phyloP scores from a whole-genome alignment of 495 filamentous ascomycete species.

The Penicillium lagena region DNA sequence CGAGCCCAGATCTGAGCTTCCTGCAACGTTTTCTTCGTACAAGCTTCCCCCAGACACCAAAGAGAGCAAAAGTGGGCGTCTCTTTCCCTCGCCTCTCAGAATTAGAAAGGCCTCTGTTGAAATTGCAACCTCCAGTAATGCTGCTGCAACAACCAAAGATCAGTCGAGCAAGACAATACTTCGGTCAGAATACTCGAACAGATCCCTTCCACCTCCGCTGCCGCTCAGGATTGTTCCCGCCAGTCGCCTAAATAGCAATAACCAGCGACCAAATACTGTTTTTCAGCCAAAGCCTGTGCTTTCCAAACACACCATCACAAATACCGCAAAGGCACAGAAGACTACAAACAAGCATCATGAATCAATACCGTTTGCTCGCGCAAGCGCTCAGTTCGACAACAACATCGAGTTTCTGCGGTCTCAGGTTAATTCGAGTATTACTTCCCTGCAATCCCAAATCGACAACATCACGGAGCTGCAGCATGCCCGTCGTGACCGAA shows the following conservation, averaged over 20 bases:
- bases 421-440: conserved; percentile 19
- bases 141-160: background rate
- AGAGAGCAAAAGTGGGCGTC: background rate
- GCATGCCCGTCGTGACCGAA: conserved; percentile 14
- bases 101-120: conserved; percentile 13
- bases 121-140: background rate
- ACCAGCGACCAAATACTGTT: background rate
- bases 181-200: background rate
- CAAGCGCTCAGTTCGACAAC: conserved; percentile 16
- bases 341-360: background rate
- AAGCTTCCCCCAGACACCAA: background rate
- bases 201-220: conserved; percentile 14
- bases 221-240: conserved; percentile 17
- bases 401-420: conserved; percentile 17
- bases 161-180: too few species aligned
- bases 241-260: background rate
- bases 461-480: conserved; percentile 19
- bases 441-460: conserved; percentile 14
- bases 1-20: background rate
- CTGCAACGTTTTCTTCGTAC: background rate
- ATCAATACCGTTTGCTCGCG: background rate
- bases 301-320: background rate
- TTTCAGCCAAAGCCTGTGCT: too few species aligned
- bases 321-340: background rate
- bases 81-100: conserved; percentile 23